Conservation (phyloP, 2,329 filamentous ascomycete species). For the Colletotrichum siamense region DNA sequence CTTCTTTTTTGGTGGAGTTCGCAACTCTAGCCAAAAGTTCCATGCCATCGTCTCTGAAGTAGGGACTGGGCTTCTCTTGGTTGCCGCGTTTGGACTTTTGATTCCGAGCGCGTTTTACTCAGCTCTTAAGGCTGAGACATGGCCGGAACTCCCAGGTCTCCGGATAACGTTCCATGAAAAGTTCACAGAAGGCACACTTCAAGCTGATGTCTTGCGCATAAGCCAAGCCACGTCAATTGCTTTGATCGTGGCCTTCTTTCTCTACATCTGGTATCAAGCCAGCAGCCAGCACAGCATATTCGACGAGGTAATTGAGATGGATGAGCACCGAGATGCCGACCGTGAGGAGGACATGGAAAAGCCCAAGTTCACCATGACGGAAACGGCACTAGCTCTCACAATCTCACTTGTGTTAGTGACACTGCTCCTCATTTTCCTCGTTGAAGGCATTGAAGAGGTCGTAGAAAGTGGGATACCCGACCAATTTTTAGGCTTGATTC, state of each 20-base stretch:
- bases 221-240: slow-evolving; percentile 68
- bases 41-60: slow-evolving; percentile 72
- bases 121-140: slow-evolving; percentile 34
- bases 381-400: slow-evolving; percentile 64
- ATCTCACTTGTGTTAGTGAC: slow-evolving; percentile 65
- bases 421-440: slow-evolving; percentile 71
- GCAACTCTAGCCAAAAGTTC: slow-evolving; percentile 64
- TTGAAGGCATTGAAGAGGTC: slow-evolving; percentile 65
- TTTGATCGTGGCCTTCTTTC: slow-evolving; percentile 62
- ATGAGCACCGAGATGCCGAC: slow-evolving; percentile 62
- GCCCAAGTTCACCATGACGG: slow-evolving; percentile 69
- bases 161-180: slow-evolving; percentile 25
- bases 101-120: slow-evolving; percentile 42
- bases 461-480: slow-evolving; percentile 36
- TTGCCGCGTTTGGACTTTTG: slow-evolving; percentile 51
- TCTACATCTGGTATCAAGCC: slow-evolving; percentile 67
- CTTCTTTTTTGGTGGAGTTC: slow-evolving; percentile 70
- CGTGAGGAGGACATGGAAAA: slow-evolving; percentile 61
- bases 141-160: slow-evolving; percentile 26
- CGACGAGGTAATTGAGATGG: slow-evolving; percentile 56
- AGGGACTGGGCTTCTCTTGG: slow-evolving; percentile 68
- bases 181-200: slow-evolving; percentile 41
- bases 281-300: slow-evolving; percentile 69
- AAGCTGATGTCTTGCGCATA: slow-evolving; percentile 58
- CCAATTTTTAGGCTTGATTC: slow-evolving; percentile 58